Base-by-base conservation (phyloP, 148 eudicot species). In the Nyssa sinensis region DNA sequence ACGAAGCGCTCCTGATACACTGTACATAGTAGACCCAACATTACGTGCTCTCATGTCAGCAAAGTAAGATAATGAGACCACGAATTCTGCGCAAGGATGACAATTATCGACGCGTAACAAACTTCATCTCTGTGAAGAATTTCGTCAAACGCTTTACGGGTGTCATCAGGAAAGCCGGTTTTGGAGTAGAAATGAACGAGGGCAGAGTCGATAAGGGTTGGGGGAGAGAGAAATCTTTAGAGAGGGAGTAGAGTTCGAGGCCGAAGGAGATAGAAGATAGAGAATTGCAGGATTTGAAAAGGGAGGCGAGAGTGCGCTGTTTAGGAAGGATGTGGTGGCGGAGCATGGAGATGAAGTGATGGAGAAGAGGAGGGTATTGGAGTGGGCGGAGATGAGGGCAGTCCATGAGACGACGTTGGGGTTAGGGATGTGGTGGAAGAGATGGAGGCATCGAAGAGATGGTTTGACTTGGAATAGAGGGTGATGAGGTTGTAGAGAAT, bases 331-430 rank as follows among this genome's bases (percentile, higher is more conserved):
- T 73, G 13, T 81, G 85, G 79, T 82, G 80, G 69, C 94, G 88
- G 17, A 88, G 82, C 94, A 90, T 88, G 78, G 86, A 70, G 68
- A 90, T 39, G 79, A 87, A 86, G 59, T 84, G 87, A 75, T 5
- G 77, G 39, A 87, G 74, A 47, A 86, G 77, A 9, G 32, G 66
- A n/a, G 75, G 1, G 88, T 67, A 58, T 77, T 76, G 81, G 93
- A 79, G 77, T 78, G 81, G 44, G 81, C 85, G 32, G 91, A 89
- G 79, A 87, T 89, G 25, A 89, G 80, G 76, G 93, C 47, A 5
- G 93, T 85, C 91, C 93, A 84, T 69, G 96, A 88, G 55, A 87
- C 89, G 62, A 87, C 83, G 77, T 90, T 84, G 10, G 92, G 96
- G 12, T 62, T 72, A 23, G 96, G 82, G 73, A 90, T 84, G 69